Evolutionary conservation across 2,329 filamentous ascomycete species (phyloP), one percentile per base, ranked within the genome.

Genomic region (Neonectria hederae): DNA sequence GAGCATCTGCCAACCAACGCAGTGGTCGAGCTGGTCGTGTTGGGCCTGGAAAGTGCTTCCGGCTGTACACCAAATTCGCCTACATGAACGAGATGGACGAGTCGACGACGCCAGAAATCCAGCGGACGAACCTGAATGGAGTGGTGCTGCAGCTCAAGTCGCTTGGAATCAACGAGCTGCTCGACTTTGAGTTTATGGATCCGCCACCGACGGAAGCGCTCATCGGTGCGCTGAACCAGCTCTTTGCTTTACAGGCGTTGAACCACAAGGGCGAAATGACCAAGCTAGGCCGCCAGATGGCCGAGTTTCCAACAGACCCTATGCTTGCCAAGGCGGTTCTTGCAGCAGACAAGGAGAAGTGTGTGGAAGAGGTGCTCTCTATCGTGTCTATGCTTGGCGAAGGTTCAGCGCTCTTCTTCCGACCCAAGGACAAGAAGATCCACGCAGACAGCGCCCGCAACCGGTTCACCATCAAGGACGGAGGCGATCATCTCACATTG

Each of bases 161-260:
- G 0, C 84, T 98, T 0, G 94, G 94, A 10, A 97, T 99, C 77
- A 93, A 97, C 75, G 92, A 98, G 72, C 83, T 99, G 0, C 86
- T 99, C 6, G 90, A 95, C 65, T 99, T 99, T 74, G 94, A 97
- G 76, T 98, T 97, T 72, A 94, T 98, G 89, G 95, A 98, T 71
- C 91, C 94, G 0, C 96, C 96, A 0, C 91, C 94, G 0, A 92
- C 93, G 0, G 93, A 97, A 74, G 92, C 94, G 1, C 87, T 99
- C 32, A 97, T 97, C 68, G 89, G 92, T 22, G 92, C 94, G 0
- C 83, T 99, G 49, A 96, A 98, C 76, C 91, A 96, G 73, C 86
- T 99, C 0, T 99, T 97, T 76, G 94, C 94, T 0, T 84, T 98
- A 0, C 94, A 96, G 28, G 93, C 93, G 0, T 83, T 99, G 53